Evolutionary conservation across 768 basidiomycete genomes (phyloP).

Genomic region (Calocybe cyanea): DNA sequence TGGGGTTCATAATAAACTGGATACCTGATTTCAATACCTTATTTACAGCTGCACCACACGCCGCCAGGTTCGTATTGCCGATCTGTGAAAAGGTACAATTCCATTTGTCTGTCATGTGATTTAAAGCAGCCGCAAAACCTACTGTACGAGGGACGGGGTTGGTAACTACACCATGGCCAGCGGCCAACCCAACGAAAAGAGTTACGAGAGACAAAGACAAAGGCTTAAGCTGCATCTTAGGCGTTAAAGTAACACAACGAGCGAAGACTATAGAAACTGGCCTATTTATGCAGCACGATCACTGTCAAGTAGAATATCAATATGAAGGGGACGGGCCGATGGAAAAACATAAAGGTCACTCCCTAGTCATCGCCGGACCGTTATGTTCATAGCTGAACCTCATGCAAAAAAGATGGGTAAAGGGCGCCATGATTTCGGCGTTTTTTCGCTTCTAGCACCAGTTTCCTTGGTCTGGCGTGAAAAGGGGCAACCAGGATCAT

Average conservation of each 20-base stretch:
- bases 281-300: background rate
- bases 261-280: background rate
- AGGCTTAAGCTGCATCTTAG: conserved; percentile 6
- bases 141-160: conserved; percentile 26
- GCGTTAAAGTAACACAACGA: background rate
- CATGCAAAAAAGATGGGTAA: background rate
- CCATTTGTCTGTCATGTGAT: background rate
- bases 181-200: conserved; percentile 9
- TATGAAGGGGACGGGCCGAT: conserved; percentile 8
- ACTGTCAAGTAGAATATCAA: background rate
- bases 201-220: conserved; percentile 6
- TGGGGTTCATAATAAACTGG: background rate
- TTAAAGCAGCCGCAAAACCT: background rate
- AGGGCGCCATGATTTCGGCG: conserved; percentile 13
- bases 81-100: conserved; percentile 15
- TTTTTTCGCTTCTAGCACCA: conserved; percentile 10
- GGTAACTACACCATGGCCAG: conserved; percentile 26
- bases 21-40: conserved; percentile 24
- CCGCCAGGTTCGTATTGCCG: conserved; percentile 25
- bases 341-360: background rate
- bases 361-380: conserved; percentile 4
- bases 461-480: too few species aligned
- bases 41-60: conserved; percentile 28
- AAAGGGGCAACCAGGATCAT: too few species aligned
- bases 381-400: background rate